These are phyloP conservation scores for Avena atlantica DNA, from an alignment of 176 grass and related monocot species.

Conservation along the genomic window DNA sequence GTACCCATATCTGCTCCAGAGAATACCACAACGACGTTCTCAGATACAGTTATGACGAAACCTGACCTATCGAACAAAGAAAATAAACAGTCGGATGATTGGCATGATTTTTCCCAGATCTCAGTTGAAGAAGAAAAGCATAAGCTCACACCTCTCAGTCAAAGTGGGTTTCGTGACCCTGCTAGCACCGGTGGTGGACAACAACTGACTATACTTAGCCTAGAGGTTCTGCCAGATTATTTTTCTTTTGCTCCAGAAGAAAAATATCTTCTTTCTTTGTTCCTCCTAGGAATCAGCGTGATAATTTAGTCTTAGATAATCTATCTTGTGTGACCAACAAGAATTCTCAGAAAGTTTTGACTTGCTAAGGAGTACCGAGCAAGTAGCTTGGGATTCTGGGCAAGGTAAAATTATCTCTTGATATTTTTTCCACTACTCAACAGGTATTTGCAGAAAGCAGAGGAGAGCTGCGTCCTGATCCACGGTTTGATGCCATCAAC, in stretches of 20 bases:
- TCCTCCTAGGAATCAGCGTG: not conserved
- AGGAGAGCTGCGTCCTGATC: conserved; percentile 79
- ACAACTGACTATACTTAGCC: conserved; percentile 81
- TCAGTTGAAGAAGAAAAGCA: conserved; percentile 74
- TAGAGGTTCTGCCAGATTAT: conserved; percentile 63
- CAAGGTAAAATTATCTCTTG: conserved; percentile 41
- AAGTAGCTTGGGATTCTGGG: not conserved
- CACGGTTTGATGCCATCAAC: conserved; percentile 86
- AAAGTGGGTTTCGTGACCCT: conserved; percentile 86
- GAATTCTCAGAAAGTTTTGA: conserved; percentile 14
- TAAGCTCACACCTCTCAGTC: conserved; percentile 84
- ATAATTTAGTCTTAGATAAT: conserved; percentile 18
- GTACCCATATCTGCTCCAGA: conserved; percentile 42
- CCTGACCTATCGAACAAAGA: conserved; percentile 40
- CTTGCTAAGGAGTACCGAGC: conserved; percentile 26
- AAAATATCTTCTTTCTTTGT: not conserved
- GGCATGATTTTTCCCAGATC: conserved; percentile 85
- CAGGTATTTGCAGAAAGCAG: conserved; percentile 88
- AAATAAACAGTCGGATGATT: conserved; percentile 36
- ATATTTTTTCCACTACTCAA: conserved; percentile 50
- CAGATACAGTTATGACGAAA: conserved; percentile 36
- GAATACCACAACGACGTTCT: conserved; percentile 19
- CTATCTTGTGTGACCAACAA: conserved; percentile 14
- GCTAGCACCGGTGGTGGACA: conserved; percentile 78
- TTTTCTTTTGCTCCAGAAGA: conserved; percentile 23